Evolutionary conservation across 2,329 filamentous ascomycete species (phyloP).

Genomic region (Drechslerella dactyloides): DNA sequence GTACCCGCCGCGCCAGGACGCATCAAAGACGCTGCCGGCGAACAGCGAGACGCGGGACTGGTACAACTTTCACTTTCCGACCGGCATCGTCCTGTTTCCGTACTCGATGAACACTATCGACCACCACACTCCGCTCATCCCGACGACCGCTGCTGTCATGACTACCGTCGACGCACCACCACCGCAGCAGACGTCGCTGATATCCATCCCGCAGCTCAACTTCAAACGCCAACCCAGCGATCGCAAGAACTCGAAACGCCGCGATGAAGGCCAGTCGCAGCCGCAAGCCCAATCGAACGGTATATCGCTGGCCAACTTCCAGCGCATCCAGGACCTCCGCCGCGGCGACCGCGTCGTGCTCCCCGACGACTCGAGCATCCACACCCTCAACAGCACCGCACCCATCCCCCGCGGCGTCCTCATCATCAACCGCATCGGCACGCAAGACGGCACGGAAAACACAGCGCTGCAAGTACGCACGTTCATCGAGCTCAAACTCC

Average conservation of each 20-base stretch:
- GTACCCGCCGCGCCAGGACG: slow-evolving; percentile 31
- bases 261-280: too few relatives aligned
- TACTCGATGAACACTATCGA: slow-evolving; percentile 22
- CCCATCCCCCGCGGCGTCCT: slow-evolving; percentile 35
- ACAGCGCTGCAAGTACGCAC: slow-evolving; percentile 37
- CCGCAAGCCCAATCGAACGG: slow-evolving; percentile 7
- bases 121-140: not conserved
- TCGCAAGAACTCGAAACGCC: slow-evolving; percentile 12
- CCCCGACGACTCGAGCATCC: slow-evolving; percentile 36
- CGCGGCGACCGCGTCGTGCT: slow-evolving; percentile 37
- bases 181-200: not conserved
- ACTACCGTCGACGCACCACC: not conserved
- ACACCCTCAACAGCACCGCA: slow-evolving; percentile 29
- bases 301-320: slow-evolving; percentile 33
- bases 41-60: slow-evolving; percentile 30
- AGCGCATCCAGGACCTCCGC: slow-evolving; percentile 37
- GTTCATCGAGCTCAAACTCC: slow-evolving; percentile 31
- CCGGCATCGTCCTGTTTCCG: slow-evolving; percentile 33
- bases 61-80: slow-evolving; percentile 45
- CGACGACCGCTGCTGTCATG: not conserved
- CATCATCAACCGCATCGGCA: slow-evolving; percentile 31
- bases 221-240: slow-evolving; percentile 19
- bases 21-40: slow-evolving; percentile 8
- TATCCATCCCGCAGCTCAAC: not conserved
- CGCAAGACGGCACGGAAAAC: slow-evolving; percentile 27